Evolutionary conservation across 2,329 filamentous ascomycete species (phyloP), one percentile per base, ranked within the genome.

Genomic region (Aspergillus fijiensis): DNA sequence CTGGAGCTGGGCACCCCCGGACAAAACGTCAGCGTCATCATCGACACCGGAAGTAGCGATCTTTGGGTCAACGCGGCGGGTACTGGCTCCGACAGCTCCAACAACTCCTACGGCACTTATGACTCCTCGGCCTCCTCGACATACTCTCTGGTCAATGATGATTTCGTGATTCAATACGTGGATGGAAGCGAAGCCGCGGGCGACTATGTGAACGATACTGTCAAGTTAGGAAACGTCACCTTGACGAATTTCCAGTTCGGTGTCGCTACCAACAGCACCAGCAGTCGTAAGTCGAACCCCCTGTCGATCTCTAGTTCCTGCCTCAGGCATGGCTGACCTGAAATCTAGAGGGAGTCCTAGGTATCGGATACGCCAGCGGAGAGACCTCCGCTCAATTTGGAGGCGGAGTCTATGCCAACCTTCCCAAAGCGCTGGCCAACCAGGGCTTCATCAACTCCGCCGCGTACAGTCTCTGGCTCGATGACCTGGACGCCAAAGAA

Each of bases 111-210:
- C 33, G 33, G 33, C 33, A 35, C 33, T 35, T 35, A 16, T 35
- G 33, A 35, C 12, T 12, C 33, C 14, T 35, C 33, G 11, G 11
- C 33, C 33, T 35, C 33, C 33, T 35, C 33, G 1, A 35, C 33
- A 4, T 35, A 35, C 33, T 12, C 11, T 4, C 12, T 12, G 11
- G 14, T 35, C 33, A 35, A 35, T 16, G 33, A 35, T 5, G 82
- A 87, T 61, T 96, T 97, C 80, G 93, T 94, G 77, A 96, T 96
- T 64, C 87, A 87, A 1, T 96, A 96, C 66, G 89, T 90, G 47
- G 92, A 96, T 75, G 90, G 90, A 50, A 90, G 90, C 0, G 86
- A 87, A 5, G 90, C 92, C 0, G 74, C 79, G 1, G 92, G 93
- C 35, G 90, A 95, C 75, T 96, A 96, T 73, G 90, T 86, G 2